Evolutionary conservation across 2,329 filamentous ascomycete species (phyloP), one percentile per base, ranked within the genome.

Genomic region (Pseudogymnoascus sp.): DNA sequence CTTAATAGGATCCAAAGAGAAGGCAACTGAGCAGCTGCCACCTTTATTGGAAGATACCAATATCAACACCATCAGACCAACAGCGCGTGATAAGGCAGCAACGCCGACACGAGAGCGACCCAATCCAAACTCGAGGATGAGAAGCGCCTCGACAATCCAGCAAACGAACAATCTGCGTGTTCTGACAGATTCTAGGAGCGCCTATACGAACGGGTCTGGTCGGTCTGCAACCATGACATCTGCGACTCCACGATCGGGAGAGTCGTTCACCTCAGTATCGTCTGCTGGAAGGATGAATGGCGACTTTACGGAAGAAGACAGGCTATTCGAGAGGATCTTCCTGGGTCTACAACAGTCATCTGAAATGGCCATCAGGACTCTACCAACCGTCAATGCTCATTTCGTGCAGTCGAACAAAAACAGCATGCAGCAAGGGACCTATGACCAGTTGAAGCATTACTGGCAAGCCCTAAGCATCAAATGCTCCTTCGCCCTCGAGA

Each of bases 281-380:
- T 66, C 66, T n/a, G 64, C 65, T 59, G 69, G 70, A 21, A 68
- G 67, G 58, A 73, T 66, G 74, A 78, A 74, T 25, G 81, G 78
- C 8, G 89, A 91, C 59, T 84, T 87, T 59, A 83, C 82, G 2
- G 89, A 91, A 66, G 91, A 96, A 65, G 91, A 96, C 68, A 82
- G 84, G 13, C 82, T 87, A 29, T 96, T 96, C 67, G 92, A 96
- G 65, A 84, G 81, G 65, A 91, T 97, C 21, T 96, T 90, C 76
- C 72, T 91, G 35, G 88, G 89, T 51, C 78, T 96, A 25, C 86
- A 87, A 51, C 83, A 81, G 61, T 89, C 91, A 0, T 87, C 89
- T 17, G 89, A 92, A 58, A 79, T 90, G 58, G 87, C 91, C 29
- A 81, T 90, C 67, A 84, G 84, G 42, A 86, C 86, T 1, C 77